Percentiles rank a stretch among this genome's conserved stretches.
These are phyloP conservation scores for Aureobasidium sp. DNA, from an alignment of 2,329 filamentous ascomycete species.

Conservation along the genomic window DNA sequence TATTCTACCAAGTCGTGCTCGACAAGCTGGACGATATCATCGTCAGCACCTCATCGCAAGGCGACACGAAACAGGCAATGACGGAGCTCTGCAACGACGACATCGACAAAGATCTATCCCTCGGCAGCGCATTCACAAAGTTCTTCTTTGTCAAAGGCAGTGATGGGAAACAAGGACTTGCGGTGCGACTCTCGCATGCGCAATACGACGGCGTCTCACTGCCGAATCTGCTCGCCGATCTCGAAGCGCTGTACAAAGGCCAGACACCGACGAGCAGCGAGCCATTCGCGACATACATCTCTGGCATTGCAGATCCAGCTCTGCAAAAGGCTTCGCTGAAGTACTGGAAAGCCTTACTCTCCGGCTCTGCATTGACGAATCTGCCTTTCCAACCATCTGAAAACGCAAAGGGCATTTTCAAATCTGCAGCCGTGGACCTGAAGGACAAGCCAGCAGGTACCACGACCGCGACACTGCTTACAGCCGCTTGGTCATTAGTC, in stretches of 20 bases:
- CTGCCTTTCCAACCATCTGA: conserved; percentile 17
- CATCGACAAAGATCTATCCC: conserved; percentile 8
- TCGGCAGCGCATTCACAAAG: conserved; percentile 21
- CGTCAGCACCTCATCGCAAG: conserved; percentile 18
- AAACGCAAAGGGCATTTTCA: conserved; percentile 28
- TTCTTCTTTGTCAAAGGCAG: conserved; percentile 21
- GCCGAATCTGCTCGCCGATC: conserved; percentile 49
- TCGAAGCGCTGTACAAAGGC: conserved; percentile 39
- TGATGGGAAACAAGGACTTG: conserved; percentile 25
- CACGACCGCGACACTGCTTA: conserved; percentile 40
- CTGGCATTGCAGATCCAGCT: background rate
- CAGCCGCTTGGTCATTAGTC: conserved; percentile 52
- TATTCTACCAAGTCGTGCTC: conserved; percentile 37
- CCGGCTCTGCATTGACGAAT: conserved; percentile 44
- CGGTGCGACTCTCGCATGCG: conserved; percentile 29
- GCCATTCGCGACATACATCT: conserved; percentile 12
- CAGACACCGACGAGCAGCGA: background rate
- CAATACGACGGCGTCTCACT: conserved; percentile 42
- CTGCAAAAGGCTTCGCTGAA: conserved; percentile 29
- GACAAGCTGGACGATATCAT: conserved; percentile 32
- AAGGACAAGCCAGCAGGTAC: conserved; percentile 17
- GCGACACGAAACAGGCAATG: conserved; percentile 17
- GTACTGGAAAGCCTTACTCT: conserved; percentile 56
- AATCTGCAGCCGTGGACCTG: conserved; percentile 30
- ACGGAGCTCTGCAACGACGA: conserved; percentile 16